phyloP scores from a whole-genome alignment of 2,329 filamentous ascomycete species.

The Hypoxylon sp. region DNA sequence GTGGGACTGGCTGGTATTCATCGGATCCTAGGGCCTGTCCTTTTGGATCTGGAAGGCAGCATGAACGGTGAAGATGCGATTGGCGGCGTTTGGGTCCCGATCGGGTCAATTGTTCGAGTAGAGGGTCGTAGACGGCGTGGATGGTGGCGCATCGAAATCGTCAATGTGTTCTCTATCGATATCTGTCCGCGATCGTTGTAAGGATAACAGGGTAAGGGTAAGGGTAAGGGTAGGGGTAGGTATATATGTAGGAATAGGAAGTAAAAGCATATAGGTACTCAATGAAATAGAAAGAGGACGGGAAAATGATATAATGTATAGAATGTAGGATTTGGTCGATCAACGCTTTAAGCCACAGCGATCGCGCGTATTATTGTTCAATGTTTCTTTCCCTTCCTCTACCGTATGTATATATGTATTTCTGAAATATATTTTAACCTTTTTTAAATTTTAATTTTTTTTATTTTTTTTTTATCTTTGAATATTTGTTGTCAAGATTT shows the following conservation, averaged over 20 bases:
- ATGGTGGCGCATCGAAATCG: constrained; percentile 48
- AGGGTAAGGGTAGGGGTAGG: background rate
- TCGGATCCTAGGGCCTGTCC: constrained; percentile 48
- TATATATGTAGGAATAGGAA: constrained; percentile 8
- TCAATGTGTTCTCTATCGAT: constrained; percentile 14
- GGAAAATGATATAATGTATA: constrained; percentile 10
- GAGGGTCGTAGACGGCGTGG: constrained; percentile 18
- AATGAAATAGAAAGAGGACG: background rate
- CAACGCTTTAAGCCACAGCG: constrained; percentile 30
- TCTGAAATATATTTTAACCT: background rate
- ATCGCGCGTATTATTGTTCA: constrained; percentile 13
- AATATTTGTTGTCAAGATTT: constrained; percentile 1
- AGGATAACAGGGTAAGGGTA: background rate
- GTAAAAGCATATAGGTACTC: constrained; percentile 1
- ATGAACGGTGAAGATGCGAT: constrained; percentile 44
- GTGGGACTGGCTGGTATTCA: constrained; percentile 55
- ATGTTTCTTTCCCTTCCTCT: background rate
- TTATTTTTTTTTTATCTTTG: background rate
- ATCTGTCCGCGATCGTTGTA: constrained; percentile 21
- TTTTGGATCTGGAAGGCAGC: constrained; percentile 31
- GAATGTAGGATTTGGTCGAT: constrained; percentile 33
- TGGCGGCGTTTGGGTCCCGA: constrained; percentile 49
- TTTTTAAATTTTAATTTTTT: too few species aligned
- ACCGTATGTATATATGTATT: constrained; percentile 7
- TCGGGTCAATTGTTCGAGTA: constrained; percentile 32